These are phyloP conservation scores for Kwoniella sp. DNA, from an alignment of 768 basidiomycete genomes.

Conservation along the genomic window DNA sequence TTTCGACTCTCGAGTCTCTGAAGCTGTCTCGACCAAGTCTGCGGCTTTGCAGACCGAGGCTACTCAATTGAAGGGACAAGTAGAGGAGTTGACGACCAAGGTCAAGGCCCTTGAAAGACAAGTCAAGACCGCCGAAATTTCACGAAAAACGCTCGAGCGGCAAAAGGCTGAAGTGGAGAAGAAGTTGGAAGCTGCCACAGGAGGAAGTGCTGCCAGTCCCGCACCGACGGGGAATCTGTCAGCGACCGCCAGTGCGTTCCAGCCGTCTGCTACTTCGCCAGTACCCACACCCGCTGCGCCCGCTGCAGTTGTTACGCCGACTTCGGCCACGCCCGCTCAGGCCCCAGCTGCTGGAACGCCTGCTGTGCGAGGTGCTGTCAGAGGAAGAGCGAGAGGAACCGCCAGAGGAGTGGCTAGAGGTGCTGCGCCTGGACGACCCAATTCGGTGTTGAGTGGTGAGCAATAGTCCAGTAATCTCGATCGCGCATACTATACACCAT, in stretches of 20 bases:
- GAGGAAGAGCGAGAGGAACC: conserved; percentile 29
- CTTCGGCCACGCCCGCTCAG: conserved; percentile 13
- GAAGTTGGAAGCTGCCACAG: conserved; percentile 36
- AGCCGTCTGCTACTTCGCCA: conserved; percentile 11
- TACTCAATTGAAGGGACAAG: conserved; percentile 27
- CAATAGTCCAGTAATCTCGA: background rate
- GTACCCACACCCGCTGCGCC: conserved; percentile 3
- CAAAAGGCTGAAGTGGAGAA: conserved; percentile 43
- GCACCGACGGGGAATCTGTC: conserved; percentile 17
- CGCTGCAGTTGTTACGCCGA: conserved; percentile 10
- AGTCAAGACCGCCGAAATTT: conserved; percentile 44
- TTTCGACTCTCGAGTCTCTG: conserved; percentile 29
- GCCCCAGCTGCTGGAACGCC: conserved; percentile 5
- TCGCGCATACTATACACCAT: background rate
- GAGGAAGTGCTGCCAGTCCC: conserved; percentile 9
- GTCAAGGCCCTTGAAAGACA: conserved; percentile 44
- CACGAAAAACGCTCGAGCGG: conserved; percentile 45
- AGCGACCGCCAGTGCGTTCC: conserved; percentile 24
- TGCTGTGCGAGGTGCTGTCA: conserved; percentile 13
- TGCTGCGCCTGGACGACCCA: conserved; percentile 23
- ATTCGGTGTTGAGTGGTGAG: conserved; percentile 36
- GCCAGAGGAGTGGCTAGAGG: conserved; percentile 26
- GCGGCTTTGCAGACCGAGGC: conserved; percentile 20
- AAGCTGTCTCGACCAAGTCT: conserved; percentile 25
- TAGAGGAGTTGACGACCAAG: conserved; percentile 36